These are phyloP conservation scores for Rauvolfia tetraphylla DNA, from an alignment of 257 asterid genomes.

Conservation along the genomic window DNA sequence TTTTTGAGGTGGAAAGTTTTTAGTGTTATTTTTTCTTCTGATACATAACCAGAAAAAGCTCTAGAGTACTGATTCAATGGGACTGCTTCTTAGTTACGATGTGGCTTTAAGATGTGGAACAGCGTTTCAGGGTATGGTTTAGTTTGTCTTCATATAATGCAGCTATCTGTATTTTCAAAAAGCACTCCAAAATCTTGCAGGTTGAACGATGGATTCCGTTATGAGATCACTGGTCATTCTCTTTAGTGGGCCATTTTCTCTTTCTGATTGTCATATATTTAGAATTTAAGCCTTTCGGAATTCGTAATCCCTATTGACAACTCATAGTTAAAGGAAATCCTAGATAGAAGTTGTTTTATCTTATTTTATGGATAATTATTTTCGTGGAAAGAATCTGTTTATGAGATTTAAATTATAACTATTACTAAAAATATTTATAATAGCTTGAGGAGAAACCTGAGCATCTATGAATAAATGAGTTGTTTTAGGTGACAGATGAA, in stretches of 20 bases:
- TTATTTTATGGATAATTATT: neutral
- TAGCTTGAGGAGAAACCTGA: no score
- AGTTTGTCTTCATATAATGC: neutral
- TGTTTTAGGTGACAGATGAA: no score
- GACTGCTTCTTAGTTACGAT: neutral
- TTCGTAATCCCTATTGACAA: neutral
- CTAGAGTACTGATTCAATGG: neutral
- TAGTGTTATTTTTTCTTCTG: neutral
- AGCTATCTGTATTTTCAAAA: neutral
- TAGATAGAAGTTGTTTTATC: no score
- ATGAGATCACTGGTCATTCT: neutral
- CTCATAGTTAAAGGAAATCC: no score
- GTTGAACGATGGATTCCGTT: neutral
- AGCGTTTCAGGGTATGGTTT: neutral
- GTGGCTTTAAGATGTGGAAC: no score
- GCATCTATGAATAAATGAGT: no score
- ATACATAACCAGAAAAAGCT: neutral
- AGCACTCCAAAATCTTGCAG: neutral
- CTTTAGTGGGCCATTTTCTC: neutral
- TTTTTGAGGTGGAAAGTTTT: neutral
- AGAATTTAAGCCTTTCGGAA: neutral
- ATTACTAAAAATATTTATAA: no score
- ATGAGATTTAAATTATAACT: no score
- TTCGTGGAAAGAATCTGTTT: no score
- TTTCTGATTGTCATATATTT: neutral